Percentiles rank a stretch among this genome's conserved stretches.
Evolutionary conservation across 176 grass and related monocot genomes (phyloP).

Genomic region (Lolium rigidum): DNA sequence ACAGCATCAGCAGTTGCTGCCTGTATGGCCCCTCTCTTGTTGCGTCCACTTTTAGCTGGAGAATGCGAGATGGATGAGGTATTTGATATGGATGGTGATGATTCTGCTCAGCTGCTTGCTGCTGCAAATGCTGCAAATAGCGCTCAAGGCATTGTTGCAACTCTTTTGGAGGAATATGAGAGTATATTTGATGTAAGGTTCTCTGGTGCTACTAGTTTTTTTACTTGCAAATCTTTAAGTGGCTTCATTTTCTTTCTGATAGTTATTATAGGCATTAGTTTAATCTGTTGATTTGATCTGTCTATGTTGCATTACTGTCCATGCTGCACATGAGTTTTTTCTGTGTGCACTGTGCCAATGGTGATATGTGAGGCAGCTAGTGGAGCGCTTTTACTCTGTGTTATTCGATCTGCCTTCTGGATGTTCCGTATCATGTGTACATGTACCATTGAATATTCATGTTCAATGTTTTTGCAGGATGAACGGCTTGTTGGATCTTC

Average conservation of each 20-base stretch:
- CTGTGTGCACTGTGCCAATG: background rate
- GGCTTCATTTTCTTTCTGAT: background rate
- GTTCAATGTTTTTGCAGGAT: conserved; percentile 63
- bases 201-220: conserved; percentile 36
- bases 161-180: conserved; percentile 91
- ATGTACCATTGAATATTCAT: conserved; percentile 19
- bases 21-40: conserved; percentile 98
- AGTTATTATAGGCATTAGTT: conserved; percentile 34
- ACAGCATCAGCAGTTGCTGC: conserved; percentile 94
- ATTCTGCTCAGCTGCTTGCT: conserved; percentile 96
- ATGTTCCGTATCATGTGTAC: conserved; percentile 24
- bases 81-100: conserved; percentile 86
- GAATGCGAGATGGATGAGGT: conserved; percentile 99
- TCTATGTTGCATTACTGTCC: background rate
- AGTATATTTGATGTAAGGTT: conserved; percentile 94
- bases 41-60: conserved; percentile 96
- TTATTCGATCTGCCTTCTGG: conserved; percentile 1
- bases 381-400: background rate
- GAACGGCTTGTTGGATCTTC: conserved; percentile 74
- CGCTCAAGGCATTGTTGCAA: conserved; percentile 88
- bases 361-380: background rate
- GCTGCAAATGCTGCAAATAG: conserved; percentile 98
- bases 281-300: conserved; percentile 6
- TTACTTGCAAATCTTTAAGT: background rate
- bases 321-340: conserved; percentile 11